A percentile compares a stretch with the other conserved stretches of the same genome.
phyloP scores from a whole-genome alignment of 2,329 filamentous ascomycete species.

The Dothistroma septosporum region DNA sequence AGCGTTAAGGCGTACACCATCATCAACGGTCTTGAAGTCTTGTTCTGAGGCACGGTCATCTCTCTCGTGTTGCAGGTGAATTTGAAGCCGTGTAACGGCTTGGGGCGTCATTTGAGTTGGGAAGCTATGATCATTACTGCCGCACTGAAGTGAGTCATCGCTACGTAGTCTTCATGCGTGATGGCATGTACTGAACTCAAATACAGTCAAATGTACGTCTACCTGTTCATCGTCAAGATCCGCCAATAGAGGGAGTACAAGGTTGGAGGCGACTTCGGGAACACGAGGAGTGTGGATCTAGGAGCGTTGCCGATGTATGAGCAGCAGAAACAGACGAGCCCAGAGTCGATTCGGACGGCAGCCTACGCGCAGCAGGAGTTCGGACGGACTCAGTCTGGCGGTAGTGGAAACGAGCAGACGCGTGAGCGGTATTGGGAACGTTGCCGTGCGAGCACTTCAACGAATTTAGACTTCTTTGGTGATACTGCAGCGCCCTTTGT shows the following conservation, averaged over 20 bases:
- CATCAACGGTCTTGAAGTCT: slow-evolving; percentile 41
- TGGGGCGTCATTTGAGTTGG: slow-evolving; percentile 14
- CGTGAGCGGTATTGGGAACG: neutral
- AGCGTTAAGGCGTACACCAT: slow-evolving; percentile 42
- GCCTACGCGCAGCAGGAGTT: neutral
- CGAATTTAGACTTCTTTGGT: no score
- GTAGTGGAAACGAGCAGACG: neutral
- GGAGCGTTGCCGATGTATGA: neutral
- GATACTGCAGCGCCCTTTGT: no score
- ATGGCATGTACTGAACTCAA: neutral
- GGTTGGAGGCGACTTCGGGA: neutral
- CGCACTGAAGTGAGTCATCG: slow-evolving; percentile 11
- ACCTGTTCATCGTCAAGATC: neutral
- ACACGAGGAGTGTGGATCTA: neutral
- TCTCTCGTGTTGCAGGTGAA: slow-evolving; percentile 27
- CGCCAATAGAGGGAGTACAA: neutral
- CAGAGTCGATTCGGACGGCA: neutral
- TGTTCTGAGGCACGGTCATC: slow-evolving; percentile 42
- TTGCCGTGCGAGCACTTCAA: no score
- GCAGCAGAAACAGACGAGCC: neutral
- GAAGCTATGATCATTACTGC: slow-evolving; percentile 8
- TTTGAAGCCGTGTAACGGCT: slow-evolving; percentile 8
- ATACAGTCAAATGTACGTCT: neutral
- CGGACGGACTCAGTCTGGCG: neutral
- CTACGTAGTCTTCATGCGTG: neutral